A percentile compares a stretch with the other conserved stretches of the same genome.
Conservation (phyloP, 2,329 filamentous ascomycete genomes). For the Exophiala viscosa region DNA sequence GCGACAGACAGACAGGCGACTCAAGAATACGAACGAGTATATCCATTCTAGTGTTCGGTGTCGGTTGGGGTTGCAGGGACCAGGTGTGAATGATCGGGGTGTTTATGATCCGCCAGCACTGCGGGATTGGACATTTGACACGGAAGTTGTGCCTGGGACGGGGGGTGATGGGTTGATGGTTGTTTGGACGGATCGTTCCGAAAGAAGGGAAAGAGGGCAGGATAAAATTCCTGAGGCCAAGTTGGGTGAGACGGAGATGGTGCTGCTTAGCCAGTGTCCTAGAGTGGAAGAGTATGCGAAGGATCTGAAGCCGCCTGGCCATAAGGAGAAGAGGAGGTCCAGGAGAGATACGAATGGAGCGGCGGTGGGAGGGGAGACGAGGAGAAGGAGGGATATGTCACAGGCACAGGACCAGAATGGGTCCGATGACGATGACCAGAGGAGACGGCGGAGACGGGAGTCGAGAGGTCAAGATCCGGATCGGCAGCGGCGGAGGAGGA, state of each 20-base stretch:
- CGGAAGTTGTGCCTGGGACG: slow-evolving; percentile 16
- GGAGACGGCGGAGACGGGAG: too few relatives aligned
- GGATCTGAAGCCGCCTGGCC: slow-evolving; percentile 13
- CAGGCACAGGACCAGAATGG: not conserved
- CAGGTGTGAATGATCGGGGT: slow-evolving; percentile 25
- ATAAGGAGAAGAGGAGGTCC: slow-evolving; percentile 20
- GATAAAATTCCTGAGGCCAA: slow-evolving; percentile 27
- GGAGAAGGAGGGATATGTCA: not conserved
- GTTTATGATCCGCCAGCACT: slow-evolving; percentile 26
- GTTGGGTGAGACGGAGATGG: slow-evolving; percentile 26
- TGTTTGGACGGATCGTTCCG: slow-evolving; percentile 25
- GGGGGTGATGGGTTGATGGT: slow-evolving; percentile 25
- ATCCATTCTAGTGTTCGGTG: slow-evolving; percentile 30
- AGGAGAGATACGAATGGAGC: slow-evolving; percentile 6
- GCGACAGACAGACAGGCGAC: slow-evolving; percentile 21
- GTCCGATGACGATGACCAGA: too few relatives aligned
- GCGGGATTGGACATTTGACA: slow-evolving; percentile 28
- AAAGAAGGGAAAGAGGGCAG: slow-evolving; percentile 22
- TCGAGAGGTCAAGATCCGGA: too few relatives aligned
- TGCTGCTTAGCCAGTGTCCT: slow-evolving; percentile 23
- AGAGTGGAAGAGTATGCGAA: slow-evolving; percentile 23
- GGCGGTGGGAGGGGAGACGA: not conserved
- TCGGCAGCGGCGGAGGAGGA: too few relatives aligned
- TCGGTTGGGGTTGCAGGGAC: slow-evolving; percentile 27
- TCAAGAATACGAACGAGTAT: slow-evolving; percentile 32